These are phyloP conservation scores for Euphrasia confusa DNA, from an alignment of 257 asterid species.

Conservation along the genomic window DNA sequence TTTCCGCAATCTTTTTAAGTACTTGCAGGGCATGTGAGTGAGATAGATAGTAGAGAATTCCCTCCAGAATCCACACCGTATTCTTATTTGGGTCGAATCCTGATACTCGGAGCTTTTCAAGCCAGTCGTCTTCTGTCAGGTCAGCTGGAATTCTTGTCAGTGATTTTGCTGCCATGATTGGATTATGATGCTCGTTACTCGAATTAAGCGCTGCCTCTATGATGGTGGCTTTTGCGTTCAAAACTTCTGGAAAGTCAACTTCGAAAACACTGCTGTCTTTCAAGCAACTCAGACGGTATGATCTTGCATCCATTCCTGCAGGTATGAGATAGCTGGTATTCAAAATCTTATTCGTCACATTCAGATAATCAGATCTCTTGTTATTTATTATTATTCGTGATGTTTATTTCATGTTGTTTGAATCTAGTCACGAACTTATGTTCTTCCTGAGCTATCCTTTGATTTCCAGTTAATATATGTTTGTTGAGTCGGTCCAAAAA, in stretches of 20 bases:
- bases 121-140: conserved; percentile 78
- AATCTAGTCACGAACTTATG: neutral
- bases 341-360: neutral
- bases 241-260: conserved; percentile 82
- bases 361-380: too few species aligned
- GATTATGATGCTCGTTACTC: conserved; percentile 47
- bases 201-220: conserved; percentile 66
- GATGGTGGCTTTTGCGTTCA: conserved; percentile 63
- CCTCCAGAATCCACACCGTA: conserved; percentile 88
- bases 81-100: conserved; percentile 67
- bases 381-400: too few species aligned
- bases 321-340: conserved; percentile 20
- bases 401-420: too few species aligned
- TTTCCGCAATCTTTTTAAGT: conserved; percentile 61
- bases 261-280: conserved; percentile 75
- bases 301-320: conserved; percentile 96
- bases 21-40: conserved; percentile 69
- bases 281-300: conserved; percentile 79
- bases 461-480: neutral
- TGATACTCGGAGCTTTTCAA: conserved; percentile 71
- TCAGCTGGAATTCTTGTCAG: conserved; percentile 87
- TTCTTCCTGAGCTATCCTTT: conserved; percentile 4
- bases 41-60: conserved; percentile 79
- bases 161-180: conserved; percentile 63
- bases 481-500: neutral